Evolutionary conservation across 2,329 filamentous ascomycete species (phyloP), one percentile per base, ranked within the genome.

Genomic region (Purpureocillium lavendulum): DNA sequence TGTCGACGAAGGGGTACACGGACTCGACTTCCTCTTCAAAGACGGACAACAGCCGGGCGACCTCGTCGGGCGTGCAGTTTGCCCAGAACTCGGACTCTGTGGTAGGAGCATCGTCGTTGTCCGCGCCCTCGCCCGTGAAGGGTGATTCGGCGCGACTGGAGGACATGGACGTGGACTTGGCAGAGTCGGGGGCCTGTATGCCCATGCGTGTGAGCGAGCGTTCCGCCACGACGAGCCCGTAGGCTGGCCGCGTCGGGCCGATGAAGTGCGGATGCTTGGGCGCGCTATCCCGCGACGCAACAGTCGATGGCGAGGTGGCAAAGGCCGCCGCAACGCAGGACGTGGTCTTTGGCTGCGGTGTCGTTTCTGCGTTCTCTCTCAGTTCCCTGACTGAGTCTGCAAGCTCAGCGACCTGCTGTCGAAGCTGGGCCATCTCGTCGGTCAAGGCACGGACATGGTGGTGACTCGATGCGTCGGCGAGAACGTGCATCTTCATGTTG

Each of bases 11-110:
- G 0, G 60, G 60, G 28, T 62, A 61, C 0, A 63, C 53, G 0
- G 54, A 54, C 16, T 64, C 63, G 16, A 64, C 54, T 32, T 65
- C 62, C 30, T 66, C 63, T n/a, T 59, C 54, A 18, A 60, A 66
- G 4, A 59, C 54, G 7, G 55, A 48, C n/a, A 64, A 44, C 24
- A 64, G 53, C 21, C 60, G 46, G 0, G 49, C 40, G 1, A 62
- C 31, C n/a, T 63, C 59, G 1, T 43, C 45, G 1, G 48, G 39
- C 6, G 45, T 45, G 24, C 49, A 53, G 2, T 38, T 40, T 2
- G 46, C 35, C 53, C 57, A 56, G 35, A 57, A 53, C 0, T 48
- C 39, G 0, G 42, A 12, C 3, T 52, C 50, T 0, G 45, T 47
- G 0, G 42, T 33, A 1, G 35, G 33, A 26, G 21, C 6, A 5